phyloP scores from a whole-genome alignment of 129 eudicot genomes.

The Calendula officinalis region DNA sequence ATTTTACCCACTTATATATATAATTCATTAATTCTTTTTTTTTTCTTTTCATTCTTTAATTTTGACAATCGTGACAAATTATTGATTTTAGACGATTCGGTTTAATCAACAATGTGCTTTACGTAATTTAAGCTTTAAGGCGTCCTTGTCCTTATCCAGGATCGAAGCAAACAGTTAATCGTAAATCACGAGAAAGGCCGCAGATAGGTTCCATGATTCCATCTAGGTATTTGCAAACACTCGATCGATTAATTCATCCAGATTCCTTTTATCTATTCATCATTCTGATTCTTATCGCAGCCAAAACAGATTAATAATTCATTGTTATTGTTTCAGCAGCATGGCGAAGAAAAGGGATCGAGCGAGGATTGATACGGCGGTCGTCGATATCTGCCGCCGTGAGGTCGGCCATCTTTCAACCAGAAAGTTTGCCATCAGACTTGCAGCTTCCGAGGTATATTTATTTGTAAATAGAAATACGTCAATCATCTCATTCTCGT shows the following conservation, averaged over 20 bases:
- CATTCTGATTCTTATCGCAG: not conserved
- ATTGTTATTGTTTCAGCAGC: slow-evolving; percentile 9
- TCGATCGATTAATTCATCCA: not conserved
- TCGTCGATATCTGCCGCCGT: slow-evolving; percentile 66
- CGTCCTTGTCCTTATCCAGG: no score
- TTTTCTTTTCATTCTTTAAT: no score
- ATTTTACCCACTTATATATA: no score
- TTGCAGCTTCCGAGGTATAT: slow-evolving; percentile 76
- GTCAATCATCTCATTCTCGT: not conserved
- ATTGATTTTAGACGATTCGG: no score
- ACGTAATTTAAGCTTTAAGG: no score
- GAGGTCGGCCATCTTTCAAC: slow-evolving; percentile 71
- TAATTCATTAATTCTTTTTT: no score
- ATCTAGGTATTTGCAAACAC: not conserved
- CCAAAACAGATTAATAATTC: not conserved
- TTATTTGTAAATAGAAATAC: not conserved
- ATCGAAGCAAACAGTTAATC: no score
- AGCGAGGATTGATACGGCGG: slow-evolving; percentile 44
- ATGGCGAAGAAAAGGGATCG: slow-evolving; percentile 47
- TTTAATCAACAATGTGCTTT: no score
- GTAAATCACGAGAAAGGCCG: no score
- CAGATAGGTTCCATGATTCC: no score
- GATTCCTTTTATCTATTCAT: no score
- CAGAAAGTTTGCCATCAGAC: slow-evolving; percentile 62
- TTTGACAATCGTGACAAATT: no score